These are phyloP conservation scores for Gyrodon lividus DNA, from an alignment of 768 basidiomycete genomes.

Conservation along the genomic window DNA sequence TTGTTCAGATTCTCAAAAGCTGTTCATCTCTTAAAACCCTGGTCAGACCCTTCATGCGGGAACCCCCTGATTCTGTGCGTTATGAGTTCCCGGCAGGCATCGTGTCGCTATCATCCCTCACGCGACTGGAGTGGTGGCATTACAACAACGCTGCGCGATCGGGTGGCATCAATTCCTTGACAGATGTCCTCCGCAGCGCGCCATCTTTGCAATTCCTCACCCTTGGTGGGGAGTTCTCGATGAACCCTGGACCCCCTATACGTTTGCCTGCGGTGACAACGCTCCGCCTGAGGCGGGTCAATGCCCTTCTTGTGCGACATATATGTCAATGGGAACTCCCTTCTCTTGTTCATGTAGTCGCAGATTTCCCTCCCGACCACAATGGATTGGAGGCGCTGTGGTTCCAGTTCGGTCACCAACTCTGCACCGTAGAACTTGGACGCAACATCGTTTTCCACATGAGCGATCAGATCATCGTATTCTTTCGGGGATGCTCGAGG, in stretches of 20 bases:
- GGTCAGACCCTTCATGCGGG: conserved; percentile 42
- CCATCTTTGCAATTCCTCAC: conserved; percentile 61
- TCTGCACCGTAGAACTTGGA: conserved; percentile 58
- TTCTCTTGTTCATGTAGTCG: conserved; percentile 47
- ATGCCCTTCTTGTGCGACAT: conserved; percentile 49
- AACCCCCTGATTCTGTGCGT: conserved; percentile 28
- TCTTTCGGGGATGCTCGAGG: conserved; percentile 45
- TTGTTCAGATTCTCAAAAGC: conserved; percentile 46
- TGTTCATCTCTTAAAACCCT: conserved; percentile 56
- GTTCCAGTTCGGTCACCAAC: conserved; percentile 48
- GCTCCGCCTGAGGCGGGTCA: conserved; percentile 50
- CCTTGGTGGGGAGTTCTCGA: conserved; percentile 46
- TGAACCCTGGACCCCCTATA: conserved; percentile 27
- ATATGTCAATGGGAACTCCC: conserved; percentile 54
- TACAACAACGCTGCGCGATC: conserved; percentile 52
- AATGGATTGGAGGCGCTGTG: conserved; percentile 46
- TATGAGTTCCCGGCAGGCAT: conserved; percentile 55
- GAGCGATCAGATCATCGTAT: conserved; percentile 44
- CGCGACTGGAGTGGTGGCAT: conserved; percentile 72
- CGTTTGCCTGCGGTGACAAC: conserved; percentile 49
- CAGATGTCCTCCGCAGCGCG: conserved; percentile 47
- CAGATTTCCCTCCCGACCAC: conserved; percentile 44
- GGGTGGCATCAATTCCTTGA: conserved; percentile 65
- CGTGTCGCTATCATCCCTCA: conserved; percentile 48
- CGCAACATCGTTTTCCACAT: conserved; percentile 53